phyloP scores from a whole-genome alignment of 306 rosid genomes.

The Sicyos edulis region DNA sequence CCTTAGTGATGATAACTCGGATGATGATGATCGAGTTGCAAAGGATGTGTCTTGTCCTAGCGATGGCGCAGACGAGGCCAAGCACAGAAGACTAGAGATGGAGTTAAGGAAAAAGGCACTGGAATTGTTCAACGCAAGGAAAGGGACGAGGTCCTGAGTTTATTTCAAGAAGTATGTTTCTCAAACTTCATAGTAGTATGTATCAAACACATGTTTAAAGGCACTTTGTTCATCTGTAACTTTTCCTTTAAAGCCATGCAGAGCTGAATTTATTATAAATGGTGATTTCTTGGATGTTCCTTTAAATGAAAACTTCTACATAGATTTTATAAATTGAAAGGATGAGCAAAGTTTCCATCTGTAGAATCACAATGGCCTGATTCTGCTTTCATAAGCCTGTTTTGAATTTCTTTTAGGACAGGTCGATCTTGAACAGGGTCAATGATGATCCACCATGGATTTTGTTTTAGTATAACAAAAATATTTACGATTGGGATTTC shows the following conservation, averaged over 20 bases:
- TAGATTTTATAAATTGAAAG: not conserved
- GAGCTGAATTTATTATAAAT: not conserved
- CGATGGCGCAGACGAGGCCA: conserved; percentile 47
- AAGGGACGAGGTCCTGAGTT: conserved; percentile 35
- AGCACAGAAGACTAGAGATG: conserved; percentile 75
- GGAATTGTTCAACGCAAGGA: conserved; percentile 58
- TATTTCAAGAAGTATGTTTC: not conserved
- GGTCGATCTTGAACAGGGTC: not conserved
- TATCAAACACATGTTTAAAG: conserved; percentile 9
- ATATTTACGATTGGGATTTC: too few relatives aligned
- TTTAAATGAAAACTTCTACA: not conserved
- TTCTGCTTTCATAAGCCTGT: not conserved
- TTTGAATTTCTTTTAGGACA: not conserved
- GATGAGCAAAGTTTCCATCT: not conserved
- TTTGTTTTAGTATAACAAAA: too few relatives aligned
- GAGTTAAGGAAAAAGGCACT: conserved; percentile 92
- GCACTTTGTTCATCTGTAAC: conserved; percentile 17
- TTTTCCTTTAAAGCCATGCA: conserved; percentile 8
- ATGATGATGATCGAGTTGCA: conserved; percentile 40
- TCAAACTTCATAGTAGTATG: too few relatives aligned
- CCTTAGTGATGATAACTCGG: conserved; percentile 35
- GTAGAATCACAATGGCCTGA: not conserved
- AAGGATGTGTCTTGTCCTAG: conserved; percentile 46
- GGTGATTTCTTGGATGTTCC: not conserved
- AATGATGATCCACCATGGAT: too few relatives aligned